phyloP scores from a whole-genome alignment of 208 protist species.

The Trypanosoma vivax region DNA sequence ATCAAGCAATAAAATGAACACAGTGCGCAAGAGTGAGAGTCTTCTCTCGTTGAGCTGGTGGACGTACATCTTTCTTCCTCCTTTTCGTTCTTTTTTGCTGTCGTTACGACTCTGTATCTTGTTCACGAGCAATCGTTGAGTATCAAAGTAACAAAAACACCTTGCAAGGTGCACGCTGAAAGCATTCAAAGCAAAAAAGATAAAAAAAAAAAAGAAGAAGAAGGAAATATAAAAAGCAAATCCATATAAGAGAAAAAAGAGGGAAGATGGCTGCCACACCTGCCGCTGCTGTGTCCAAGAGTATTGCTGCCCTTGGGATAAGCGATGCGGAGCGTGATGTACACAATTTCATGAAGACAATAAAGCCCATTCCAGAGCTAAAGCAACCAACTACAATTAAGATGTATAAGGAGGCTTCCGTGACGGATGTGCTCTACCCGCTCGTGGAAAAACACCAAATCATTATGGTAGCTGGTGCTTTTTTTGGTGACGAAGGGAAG shows the following conservation, averaged over 20 bases:
- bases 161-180: too few relatives aligned
- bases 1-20: too few relatives aligned
- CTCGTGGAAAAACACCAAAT: constrained; percentile 74
- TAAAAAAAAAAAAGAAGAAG: constrained; percentile 3
- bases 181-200: too few relatives aligned
- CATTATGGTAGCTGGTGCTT: constrained; percentile 87
- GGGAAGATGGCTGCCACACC: constrained; percentile 1
- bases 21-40: too few relatives aligned
- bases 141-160: too few relatives aligned
- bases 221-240: neutral
- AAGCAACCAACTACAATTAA: constrained; percentile 42
- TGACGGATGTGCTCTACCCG: constrained; percentile 67
- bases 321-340: constrained; percentile 38
- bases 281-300: constrained; percentile 1
- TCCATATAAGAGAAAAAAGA: neutral
- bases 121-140: too few relatives aligned
- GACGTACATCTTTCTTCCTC: too few relatives aligned
- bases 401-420: constrained; percentile 60
- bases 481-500: constrained; percentile 91
- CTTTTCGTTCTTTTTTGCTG: too few relatives aligned
- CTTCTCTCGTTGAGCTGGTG: too few relatives aligned
- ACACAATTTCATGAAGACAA: constrained; percentile 53
- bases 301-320: constrained; percentile 37
- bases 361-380: constrained; percentile 66
- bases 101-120: too few relatives aligned